Evolutionary conservation across 257 asterid species (phyloP).

Genomic region (Dorcoceras hygrometricum): DNA sequence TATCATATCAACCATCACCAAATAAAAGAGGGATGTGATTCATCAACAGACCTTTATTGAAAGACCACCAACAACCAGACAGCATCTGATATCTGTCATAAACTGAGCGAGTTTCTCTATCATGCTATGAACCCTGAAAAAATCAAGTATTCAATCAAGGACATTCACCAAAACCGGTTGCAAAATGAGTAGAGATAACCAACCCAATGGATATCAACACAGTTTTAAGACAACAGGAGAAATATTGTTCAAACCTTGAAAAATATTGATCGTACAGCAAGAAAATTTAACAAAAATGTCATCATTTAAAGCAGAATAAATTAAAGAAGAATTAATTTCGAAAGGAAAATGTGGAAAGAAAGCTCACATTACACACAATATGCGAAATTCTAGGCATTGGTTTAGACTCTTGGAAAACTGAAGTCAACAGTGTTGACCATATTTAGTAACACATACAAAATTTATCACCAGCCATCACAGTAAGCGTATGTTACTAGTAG

Average conservation of each 20-base stretch:
- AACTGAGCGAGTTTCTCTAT: conserved; percentile 77
- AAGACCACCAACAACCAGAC: conserved; percentile 92
- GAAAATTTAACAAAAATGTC: too few species aligned
- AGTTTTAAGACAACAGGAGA: neutral
- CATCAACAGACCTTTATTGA: conserved; percentile 64
- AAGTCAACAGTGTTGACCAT: neutral
- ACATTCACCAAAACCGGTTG: neutral
- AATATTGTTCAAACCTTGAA: neutral
- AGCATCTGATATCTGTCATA: conserved; percentile 75
- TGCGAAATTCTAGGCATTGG: too few species aligned
- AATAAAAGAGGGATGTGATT: conserved; percentile 10
- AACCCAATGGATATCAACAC: conserved; percentile 2
- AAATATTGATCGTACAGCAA: too few species aligned
- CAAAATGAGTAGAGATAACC: neutral
- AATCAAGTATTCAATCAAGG: conserved; percentile 23
- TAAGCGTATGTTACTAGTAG: too few species aligned
- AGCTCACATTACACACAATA: neutral
- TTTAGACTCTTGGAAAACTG: too few species aligned
- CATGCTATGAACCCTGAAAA: conserved; percentile 89
- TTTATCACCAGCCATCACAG: neutral
- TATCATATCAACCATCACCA: conserved; percentile 17
- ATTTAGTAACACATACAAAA: neutral
- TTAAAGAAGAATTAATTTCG: neutral
- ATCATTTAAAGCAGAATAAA: too few species aligned
- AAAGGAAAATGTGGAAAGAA: neutral